Percentiles rank a stretch among this genome's conserved stretches.
phyloP scores from a whole-genome alignment of 129 eudicot species.

The Flaveria ramosissima region DNA sequence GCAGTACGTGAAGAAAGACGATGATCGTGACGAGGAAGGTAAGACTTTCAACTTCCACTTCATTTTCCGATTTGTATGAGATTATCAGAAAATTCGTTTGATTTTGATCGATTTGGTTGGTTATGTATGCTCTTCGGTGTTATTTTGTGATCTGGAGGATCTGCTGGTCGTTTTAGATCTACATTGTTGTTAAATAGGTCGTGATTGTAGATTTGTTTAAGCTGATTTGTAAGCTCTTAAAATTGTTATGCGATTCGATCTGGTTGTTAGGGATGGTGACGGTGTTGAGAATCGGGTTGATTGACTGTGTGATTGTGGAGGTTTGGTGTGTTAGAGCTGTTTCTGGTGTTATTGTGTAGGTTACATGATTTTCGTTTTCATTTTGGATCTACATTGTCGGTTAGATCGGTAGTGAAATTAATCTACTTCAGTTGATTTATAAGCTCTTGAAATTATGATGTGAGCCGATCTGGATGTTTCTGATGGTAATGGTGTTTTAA shows the following conservation, averaged over 20 bases:
- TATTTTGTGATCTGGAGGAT: constrained; percentile 16
- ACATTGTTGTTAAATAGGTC: constrained; percentile 26
- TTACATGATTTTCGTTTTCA: background rate
- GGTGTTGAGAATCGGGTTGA: constrained; percentile 20
- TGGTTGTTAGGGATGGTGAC: constrained; percentile 15
- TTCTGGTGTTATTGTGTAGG: background rate
- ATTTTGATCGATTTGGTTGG: constrained; percentile 3
- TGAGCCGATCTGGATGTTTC: constrained; percentile 19
- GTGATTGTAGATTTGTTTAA: background rate
- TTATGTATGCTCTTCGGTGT: constrained; percentile 3
- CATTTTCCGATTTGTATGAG: background rate
- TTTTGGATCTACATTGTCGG: constrained; percentile 25
- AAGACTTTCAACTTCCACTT: background rate
- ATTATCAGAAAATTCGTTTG: background rate
- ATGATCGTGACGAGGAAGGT: constrained; percentile 94
- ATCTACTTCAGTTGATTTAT: constrained; percentile 16
- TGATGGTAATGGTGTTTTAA: constrained; percentile 15
- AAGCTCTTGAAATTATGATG: constrained; percentile 15
- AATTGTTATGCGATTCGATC: constrained; percentile 10
- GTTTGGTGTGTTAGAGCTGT: constrained; percentile 7
- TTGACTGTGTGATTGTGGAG: constrained; percentile 12
- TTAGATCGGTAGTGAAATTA: background rate
- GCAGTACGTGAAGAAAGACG: constrained; percentile 77
- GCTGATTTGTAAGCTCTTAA: background rate
- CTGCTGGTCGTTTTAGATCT: constrained; percentile 22